Evolutionary conservation across 495 filamentous ascomycete species (phyloP).

Genomic region (Penicillium taxi): DNA sequence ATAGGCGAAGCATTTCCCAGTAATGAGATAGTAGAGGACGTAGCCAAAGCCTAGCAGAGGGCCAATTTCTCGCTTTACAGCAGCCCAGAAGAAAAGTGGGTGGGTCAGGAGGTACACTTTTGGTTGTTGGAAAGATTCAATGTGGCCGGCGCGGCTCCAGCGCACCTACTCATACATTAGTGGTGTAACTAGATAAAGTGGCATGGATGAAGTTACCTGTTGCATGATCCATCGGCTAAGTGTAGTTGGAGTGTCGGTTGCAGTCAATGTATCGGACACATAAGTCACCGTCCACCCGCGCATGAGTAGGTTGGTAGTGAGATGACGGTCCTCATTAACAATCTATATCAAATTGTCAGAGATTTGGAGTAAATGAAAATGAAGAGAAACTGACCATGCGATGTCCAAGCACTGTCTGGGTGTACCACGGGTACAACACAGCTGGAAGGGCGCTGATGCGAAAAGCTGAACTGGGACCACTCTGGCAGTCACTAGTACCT

Average conservation of each 20-base stretch:
- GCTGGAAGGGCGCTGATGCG: conserved; percentile 21
- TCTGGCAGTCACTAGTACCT: conserved; percentile 27
- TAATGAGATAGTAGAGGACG: conserved; percentile 22
- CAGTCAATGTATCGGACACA: conserved; percentile 24
- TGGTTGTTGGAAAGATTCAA: conserved; percentile 29
- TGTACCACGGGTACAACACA: conserved; percentile 25
- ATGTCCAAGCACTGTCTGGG: conserved; percentile 22
- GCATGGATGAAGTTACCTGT: conserved; percentile 1
- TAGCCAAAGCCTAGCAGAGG: conserved; percentile 20
- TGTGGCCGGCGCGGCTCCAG: conserved; percentile 27
- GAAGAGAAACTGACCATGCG: conserved; percentile 13
- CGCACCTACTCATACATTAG: conserved; percentile 13
- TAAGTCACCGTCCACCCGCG: conserved; percentile 29
- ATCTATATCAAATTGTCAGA: conserved; percentile 7
- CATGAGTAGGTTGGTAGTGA: conserved; percentile 27
- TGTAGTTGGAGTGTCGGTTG: conserved; percentile 27
- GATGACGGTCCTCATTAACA: conserved; percentile 29
- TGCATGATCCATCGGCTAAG: conserved; percentile 27
- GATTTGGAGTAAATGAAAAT: not conserved
- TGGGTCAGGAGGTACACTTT: conserved; percentile 23
- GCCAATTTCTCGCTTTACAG: conserved; percentile 23
- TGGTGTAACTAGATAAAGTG: not conserved
- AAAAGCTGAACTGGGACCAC: conserved; percentile 25
- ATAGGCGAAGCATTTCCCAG: conserved; percentile 20
- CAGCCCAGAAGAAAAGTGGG: conserved; percentile 28